A percentile compares a stretch with the other conserved stretches of the same genome.
These are phyloP conservation scores for Actinomortierella ambigua DNA, from an alignment of 371 early-diverging fungal genomes.

Conservation along the genomic window DNA sequence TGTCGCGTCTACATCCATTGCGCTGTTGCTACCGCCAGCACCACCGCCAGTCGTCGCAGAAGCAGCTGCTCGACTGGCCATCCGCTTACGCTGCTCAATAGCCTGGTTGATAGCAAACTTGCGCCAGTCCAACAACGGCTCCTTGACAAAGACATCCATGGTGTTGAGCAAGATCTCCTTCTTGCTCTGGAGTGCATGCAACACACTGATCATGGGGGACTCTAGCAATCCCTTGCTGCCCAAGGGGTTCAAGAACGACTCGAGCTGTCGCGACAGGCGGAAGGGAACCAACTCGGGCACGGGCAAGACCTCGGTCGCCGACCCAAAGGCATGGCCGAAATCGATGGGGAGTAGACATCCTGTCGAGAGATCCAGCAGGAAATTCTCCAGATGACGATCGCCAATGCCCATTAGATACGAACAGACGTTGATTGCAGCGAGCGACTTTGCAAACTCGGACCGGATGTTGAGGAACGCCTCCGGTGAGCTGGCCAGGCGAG, in stretches of 20 bases:
- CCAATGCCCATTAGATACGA: constrained; percentile 99
- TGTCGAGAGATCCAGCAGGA: constrained; percentile 82
- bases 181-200: constrained; percentile 81
- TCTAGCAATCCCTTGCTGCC: constrained; percentile 84
- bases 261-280: constrained; percentile 97
- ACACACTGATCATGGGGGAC: constrained; percentile 82
- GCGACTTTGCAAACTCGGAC: constrained; percentile 80
- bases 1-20: too few relatives aligned
- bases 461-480: constrained; percentile 76
- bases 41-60: too few relatives aligned
- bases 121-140: constrained; percentile 93
- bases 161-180: constrained; percentile 87
- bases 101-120: constrained; percentile 67
- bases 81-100: constrained; percentile 57
- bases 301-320: constrained; percentile 85
- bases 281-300: constrained; percentile 97
- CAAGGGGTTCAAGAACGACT: constrained; percentile 74
- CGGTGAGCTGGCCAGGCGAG: constrained; percentile 56
- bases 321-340: constrained; percentile 95
- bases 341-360: constrained; percentile 98
- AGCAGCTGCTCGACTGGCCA: too few relatives aligned
- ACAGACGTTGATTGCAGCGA: constrained; percentile 91
- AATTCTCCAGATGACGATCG: constrained; percentile 98
- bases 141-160: constrained; percentile 94
- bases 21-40: too few relatives aligned